Evolutionary conservation across 495 filamentous ascomycete genomes (phyloP).

Genomic region (Collariella sp.): DNA sequence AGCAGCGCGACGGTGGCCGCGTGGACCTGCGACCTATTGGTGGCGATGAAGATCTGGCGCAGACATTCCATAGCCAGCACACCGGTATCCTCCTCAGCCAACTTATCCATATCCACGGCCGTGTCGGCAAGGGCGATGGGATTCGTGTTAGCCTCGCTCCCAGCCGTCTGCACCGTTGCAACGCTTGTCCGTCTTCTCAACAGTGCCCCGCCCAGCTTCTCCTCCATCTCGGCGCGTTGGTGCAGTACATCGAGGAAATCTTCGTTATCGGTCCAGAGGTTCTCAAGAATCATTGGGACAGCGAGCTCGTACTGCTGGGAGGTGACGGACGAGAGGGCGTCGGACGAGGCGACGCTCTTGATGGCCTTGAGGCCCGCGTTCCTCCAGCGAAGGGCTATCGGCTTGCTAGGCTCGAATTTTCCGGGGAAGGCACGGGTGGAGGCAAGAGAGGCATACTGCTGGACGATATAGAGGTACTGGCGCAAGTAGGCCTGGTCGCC

Average conservation of each 20-base stretch:
- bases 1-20: conserved; percentile 61
- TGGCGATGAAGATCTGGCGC: conserved; percentile 66
- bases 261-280: conserved; percentile 69
- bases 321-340: conserved; percentile 62
- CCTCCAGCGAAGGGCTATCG: conserved; percentile 74
- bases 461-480: conserved; percentile 75
- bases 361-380: conserved; percentile 73
- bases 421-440: conserved; percentile 43
- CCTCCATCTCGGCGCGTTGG: conserved; percentile 50
- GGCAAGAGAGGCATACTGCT: conserved; percentile 69
- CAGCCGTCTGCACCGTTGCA: conserved; percentile 64
- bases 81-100: conserved; percentile 80
- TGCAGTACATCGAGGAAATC: conserved; percentile 56
- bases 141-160: conserved; percentile 56
- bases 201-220: conserved; percentile 55
- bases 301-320: conserved; percentile 65
- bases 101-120: conserved; percentile 71
- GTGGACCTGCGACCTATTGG: conserved; percentile 68
- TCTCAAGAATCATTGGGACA: conserved; percentile 74
- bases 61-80: conserved; percentile 73
- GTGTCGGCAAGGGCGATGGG: conserved; percentile 63
- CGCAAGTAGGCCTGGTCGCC: conserved; percentile 72
- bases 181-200: conserved; percentile 63
- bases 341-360: conserved; percentile 66
- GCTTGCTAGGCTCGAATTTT: conserved; percentile 51